Evolutionary conservation across 148 eudicot species (phyloP).

Genomic region (Cornus controversa): DNA sequence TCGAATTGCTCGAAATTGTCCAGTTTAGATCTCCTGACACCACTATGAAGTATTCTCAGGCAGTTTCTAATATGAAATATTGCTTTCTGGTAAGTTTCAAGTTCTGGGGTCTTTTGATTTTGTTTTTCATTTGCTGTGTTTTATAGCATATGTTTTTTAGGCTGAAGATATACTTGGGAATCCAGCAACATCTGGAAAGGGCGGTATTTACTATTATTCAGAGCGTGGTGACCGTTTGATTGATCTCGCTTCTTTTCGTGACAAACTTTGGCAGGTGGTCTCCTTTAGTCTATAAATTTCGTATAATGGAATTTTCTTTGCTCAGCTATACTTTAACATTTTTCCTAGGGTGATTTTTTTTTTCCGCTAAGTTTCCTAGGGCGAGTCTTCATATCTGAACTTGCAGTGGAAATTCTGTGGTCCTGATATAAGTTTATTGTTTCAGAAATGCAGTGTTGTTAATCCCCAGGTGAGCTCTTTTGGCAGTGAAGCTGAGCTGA

Average conservation of each 20-base stretch:
- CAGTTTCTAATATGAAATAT: slow-evolving; percentile 60
- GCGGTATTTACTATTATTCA: slow-evolving; percentile 80
- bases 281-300: neutral
- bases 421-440: neutral
- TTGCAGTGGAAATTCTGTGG: slow-evolving; percentile 5
- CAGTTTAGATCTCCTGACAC: slow-evolving; percentile 90
- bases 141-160: slow-evolving; percentile 34
- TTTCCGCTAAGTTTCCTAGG: neutral
- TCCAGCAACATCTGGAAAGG: slow-evolving; percentile 58
- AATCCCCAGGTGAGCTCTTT: slow-evolving; percentile 60
- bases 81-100: slow-evolving; percentile 60
- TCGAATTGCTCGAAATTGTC: slow-evolving; percentile 80
- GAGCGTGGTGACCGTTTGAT: slow-evolving; percentile 93
- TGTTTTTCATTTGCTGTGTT: neutral
- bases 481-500: slow-evolving; percentile 76
- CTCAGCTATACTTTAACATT: neutral
- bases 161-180: slow-evolving; percentile 79
- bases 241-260: slow-evolving; percentile 81
- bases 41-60: slow-evolving; percentile 63
- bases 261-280: slow-evolving; percentile 87
- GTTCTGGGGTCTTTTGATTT: neutral
- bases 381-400: neutral
- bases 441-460: slow-evolving; percentile 41
- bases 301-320: neutral
- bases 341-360: neutral